phyloP scores from a whole-genome alignment of 1,139 yeast genomes.

The Candida freyschussii region DNA sequence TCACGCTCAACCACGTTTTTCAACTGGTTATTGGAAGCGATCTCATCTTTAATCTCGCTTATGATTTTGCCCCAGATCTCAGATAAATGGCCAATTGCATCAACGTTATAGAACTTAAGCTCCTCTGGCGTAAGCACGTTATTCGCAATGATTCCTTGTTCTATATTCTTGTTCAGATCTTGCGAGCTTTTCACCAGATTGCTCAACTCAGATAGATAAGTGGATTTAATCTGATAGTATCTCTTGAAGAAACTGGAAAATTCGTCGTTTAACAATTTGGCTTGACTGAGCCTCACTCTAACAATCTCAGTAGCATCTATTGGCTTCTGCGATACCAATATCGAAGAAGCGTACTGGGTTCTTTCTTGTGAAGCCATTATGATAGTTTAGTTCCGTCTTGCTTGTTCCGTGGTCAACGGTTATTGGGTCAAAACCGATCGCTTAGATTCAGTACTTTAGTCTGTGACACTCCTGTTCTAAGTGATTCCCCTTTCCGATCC shows the following conservation, averaged over 20 bases:
- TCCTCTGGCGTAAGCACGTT: slow-evolving; percentile 32
- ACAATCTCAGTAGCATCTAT: slow-evolving; percentile 45
- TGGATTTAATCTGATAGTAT: slow-evolving; percentile 44
- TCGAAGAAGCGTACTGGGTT: slow-evolving; percentile 39
- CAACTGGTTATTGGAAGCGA: slow-evolving; percentile 46
- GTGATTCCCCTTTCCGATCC: no score
- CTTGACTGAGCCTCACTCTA: slow-evolving; percentile 41
- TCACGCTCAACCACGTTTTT: slow-evolving; percentile 51
- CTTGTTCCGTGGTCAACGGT: no score
- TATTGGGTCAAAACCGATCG: no score
- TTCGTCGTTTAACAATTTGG: slow-evolving; percentile 42
- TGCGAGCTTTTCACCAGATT: slow-evolving; percentile 43
- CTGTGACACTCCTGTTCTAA: no score
- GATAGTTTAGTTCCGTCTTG: no score
- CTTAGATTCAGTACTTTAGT: no score
- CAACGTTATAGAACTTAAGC: slow-evolving; percentile 37
- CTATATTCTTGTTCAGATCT: slow-evolving; percentile 32
- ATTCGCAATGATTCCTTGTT: slow-evolving; percentile 29
- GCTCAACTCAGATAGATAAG: slow-evolving; percentile 47
- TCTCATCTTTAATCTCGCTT: slow-evolving; percentile 47
- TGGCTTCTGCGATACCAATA: slow-evolving; percentile 42
- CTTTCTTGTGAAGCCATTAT: slow-evolving; percentile 27
- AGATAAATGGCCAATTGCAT: slow-evolving; percentile 49
- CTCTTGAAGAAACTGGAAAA: slow-evolving; percentile 53
- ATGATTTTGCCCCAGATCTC: slow-evolving; percentile 57